These are phyloP conservation scores for Sabuloglossum arenarium DNA, from an alignment of 495 filamentous ascomycete species.

Conservation along the genomic window DNA sequence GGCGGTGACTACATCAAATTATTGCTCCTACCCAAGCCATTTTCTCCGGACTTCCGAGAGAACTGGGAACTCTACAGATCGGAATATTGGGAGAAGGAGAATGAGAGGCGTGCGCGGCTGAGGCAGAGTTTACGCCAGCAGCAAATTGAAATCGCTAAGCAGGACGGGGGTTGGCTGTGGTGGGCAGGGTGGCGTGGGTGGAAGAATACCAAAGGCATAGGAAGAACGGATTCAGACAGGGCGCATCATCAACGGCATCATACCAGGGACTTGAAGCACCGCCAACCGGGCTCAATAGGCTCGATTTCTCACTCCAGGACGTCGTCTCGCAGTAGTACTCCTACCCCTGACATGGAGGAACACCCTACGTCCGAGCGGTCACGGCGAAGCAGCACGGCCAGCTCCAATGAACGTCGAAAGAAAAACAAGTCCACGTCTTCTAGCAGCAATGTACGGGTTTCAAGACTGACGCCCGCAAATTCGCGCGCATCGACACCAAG, in stretches of 20 bases:
- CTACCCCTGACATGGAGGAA: conserved; percentile 26
- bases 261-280: conserved; percentile 16
- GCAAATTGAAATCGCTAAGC: conserved; percentile 40
- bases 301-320: conserved; percentile 6
- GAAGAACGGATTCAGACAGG: conserved; percentile 17
- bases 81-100: conserved; percentile 95
- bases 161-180: conserved; percentile 64
- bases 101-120: conserved; percentile 60
- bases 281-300: conserved; percentile 9
- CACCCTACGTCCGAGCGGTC: not conserved
- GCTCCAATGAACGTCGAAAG: conserved; percentile 1
- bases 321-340: conserved; percentile 27
- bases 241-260: conserved; percentile 15
- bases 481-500: conserved; percentile 2
- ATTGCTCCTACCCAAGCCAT: conserved; percentile 79
- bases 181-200: conserved; percentile 49
- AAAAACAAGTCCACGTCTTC: conserved; percentile 3
- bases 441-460: not conserved
- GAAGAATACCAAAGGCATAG: conserved; percentile 9
- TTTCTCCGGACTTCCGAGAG: conserved; percentile 84
- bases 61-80: conserved; percentile 88
- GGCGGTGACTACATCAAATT: conserved; percentile 86
- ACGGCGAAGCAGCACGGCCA: conserved; percentile 4
- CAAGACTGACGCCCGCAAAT: not conserved
- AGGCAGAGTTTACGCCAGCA: conserved; percentile 43